Evolutionary conservation across 352 stramenopile species (phyloP), one percentile per base, ranked within the genome.

Genomic region (Pythium aquatile): DNA sequence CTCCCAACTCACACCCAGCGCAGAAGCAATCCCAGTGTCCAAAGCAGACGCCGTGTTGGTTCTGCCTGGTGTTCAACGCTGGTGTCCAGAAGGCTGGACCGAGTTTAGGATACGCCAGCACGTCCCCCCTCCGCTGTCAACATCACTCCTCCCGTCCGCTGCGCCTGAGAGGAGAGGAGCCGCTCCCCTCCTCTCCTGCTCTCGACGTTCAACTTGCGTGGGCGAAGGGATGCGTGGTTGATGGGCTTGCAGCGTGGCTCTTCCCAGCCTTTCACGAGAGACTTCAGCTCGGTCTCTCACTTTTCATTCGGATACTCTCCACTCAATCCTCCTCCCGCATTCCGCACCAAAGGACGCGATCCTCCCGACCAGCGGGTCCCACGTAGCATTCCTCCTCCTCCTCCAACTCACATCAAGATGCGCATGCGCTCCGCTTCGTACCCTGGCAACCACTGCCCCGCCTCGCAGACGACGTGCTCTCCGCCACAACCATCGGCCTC

Each of bases 341-440:
- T 57, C 48, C 64, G 53, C 55, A 60, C 58, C 52, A 71, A 71
- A 71, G 58, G 65, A 71, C 65, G 54, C 64, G 56, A 11, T 42
- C 37, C 14, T 10, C 37, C 10, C 14, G 5, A 24, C 20, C 20
- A 24, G 53, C n/a, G n/a, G 4, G 10, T 48, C 46, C 47, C 33
- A 24, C 35, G 32, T 35, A 35, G 32, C 32, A 35, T 16, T 10
- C 16, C 35, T 4, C 40, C 32, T 47, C 20, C 60, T 40, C 52
- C 24, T 26, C 29, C n/a, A 30, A 20, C 10, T 13, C 28, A 14
- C 28, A 24, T 28, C 65, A 64, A 24, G 6, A 72, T 72, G 65
- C 65, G 65, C 58, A 72, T 72, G 65, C 65, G 65, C 58, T 72
- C 65, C 14, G 58, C 58, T 24, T 72, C 65, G 26, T 67, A 55